Conservation (phyloP, 208 protist genomes). For the Sergeia podlipaevii region DNA sequence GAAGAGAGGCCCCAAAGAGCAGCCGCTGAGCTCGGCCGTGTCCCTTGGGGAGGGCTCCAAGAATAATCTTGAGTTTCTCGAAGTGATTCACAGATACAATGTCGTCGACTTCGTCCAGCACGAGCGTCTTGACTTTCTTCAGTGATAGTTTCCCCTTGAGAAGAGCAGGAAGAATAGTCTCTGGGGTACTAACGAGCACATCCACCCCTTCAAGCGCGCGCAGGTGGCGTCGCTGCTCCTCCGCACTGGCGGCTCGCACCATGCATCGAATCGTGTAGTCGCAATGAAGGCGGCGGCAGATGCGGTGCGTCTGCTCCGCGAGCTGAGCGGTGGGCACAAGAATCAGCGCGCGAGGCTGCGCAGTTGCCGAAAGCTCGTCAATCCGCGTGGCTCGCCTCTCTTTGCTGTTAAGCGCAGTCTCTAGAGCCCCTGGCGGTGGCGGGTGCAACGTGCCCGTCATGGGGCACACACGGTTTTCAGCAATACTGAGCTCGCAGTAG, state of each 20-base stretch:
- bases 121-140: slow-evolving; percentile 41
- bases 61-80: slow-evolving; percentile 77
- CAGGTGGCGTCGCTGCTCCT: slow-evolving; percentile 64
- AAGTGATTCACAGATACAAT: slow-evolving; percentile 83
- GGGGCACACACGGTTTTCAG: slow-evolving; percentile 48
- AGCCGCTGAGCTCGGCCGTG: slow-evolving; percentile 63
- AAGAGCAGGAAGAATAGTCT: slow-evolving; percentile 66
- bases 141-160: slow-evolving; percentile 70
- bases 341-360: slow-evolving; percentile 63
- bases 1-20: slow-evolving; percentile 64
- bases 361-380: slow-evolving; percentile 35
- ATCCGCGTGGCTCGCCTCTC: slow-evolving; percentile 19
- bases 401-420: slow-evolving; percentile 4
- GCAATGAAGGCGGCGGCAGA: slow-evolving; percentile 41
- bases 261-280: slow-evolving; percentile 53
- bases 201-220: slow-evolving; percentile 55
- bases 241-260: slow-evolving; percentile 56
- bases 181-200: slow-evolving; percentile 71
- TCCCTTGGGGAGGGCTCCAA: slow-evolving; percentile 64
- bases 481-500: slow-evolving; percentile 75
- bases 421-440: slow-evolving; percentile 13
- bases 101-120: slow-evolving; percentile 87
- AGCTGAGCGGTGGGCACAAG: slow-evolving; percentile 76
- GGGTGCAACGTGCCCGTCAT: slow-evolving; percentile 75
- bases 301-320: slow-evolving; percentile 43